Evolutionary conservation across 129 eudicot species (phyloP).

Genomic region (Artemisia annua): DNA sequence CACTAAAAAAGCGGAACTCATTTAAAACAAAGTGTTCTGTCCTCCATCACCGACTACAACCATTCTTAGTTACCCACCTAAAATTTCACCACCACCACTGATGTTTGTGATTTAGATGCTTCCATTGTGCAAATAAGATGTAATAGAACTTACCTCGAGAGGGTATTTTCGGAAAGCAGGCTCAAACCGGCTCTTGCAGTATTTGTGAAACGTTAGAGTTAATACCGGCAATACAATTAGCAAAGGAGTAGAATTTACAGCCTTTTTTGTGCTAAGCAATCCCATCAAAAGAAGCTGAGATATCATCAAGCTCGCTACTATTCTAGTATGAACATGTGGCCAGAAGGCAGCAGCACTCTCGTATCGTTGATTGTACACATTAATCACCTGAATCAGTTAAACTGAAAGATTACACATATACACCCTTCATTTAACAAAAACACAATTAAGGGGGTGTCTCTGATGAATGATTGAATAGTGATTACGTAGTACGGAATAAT

Average conservation of each 20-base stretch:
- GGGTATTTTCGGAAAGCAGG: conserved; percentile 91
- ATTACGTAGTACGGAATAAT: neutral
- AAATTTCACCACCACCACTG: neutral
- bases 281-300: conserved; percentile 90
- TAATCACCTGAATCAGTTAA: conserved; percentile 53
- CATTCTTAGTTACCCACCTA: neutral
- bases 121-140: neutral
- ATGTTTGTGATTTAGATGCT: neutral
- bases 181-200: conserved; percentile 86
- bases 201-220: conserved; percentile 72
- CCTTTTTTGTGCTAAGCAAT: conserved; percentile 81
- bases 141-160: conserved; percentile 61
- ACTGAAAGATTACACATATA: conserved; percentile 6
- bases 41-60: neutral
- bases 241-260: conserved; percentile 83
- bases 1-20: neutral
- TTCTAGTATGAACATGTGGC: conserved; percentile 95
- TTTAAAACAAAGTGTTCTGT: neutral
- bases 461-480: neutral
- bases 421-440: conserved; percentile 8
- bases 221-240: conserved; percentile 62
- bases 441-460: neutral
- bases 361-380: conserved; percentile 83
- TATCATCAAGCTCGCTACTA: conserved; percentile 78
- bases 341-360: conserved; percentile 94